Base-by-base conservation (phyloP, 345 rosid species). In the Kernera saxatilis region DNA sequence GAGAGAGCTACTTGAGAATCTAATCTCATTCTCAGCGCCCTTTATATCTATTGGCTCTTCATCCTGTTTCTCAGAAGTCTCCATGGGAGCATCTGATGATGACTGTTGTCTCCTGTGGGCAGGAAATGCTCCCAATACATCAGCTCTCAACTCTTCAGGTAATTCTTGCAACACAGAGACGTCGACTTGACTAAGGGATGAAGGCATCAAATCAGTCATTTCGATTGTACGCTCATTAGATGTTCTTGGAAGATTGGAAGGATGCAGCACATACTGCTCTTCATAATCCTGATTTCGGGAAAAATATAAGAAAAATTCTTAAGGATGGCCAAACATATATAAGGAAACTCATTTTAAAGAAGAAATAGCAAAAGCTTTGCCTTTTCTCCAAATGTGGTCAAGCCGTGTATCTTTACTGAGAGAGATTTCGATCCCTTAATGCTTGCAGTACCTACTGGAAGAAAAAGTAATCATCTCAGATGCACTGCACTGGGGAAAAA, bases 101-200 rank as follows among this genome's bases (percentile, higher is more conserved):
- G 67, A 67, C 43, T 75, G 87, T 67, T 69, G 78, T 63, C 51
- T 77, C 79, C 83, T 78, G 80, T 83, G 86, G 5, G 79, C 56
- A 74, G 96, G 88, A 80, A 89, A 87, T 65, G 68, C 74, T 78
- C 82, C 88, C 70, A 87, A 71, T 52, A 93, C 79, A 76, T 82
- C 90, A 60, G 69, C 82, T 78, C 89, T 87, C 80, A 88, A 66
- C 69, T 86, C 93, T 60, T 88, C 92, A 48, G 97, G 98, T 80
- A 93, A 81, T 70, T 88, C 85, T 67, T 87, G 93, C 67, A 90
- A 79, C 69, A 90, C 96, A 5, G 88, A 85, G 41, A 67, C 62
- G 70, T 93, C 97, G 33, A 93, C 70, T 80, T 93, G 98, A 76
- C 93, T 90, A 61, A 93, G 78, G 51, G 98, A 87, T 61, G 75